Base-by-base conservation (phyloP, 2,329 filamentous ascomycete species). In the Colletotrichum karsti region DNA sequence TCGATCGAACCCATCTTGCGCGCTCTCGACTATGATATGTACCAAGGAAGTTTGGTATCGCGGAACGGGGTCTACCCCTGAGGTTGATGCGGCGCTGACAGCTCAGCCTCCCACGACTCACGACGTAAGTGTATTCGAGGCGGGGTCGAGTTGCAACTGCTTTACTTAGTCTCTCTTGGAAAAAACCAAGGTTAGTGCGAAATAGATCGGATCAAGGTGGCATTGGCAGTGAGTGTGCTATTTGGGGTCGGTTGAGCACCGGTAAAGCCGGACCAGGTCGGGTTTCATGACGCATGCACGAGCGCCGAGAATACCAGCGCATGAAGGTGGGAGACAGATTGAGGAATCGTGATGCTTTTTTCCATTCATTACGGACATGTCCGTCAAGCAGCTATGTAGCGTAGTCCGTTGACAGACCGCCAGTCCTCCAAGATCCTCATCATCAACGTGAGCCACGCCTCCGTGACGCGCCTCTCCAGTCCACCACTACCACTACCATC, bases 71-170 rank as follows among this genome's bases (percentile, higher is more conserved):
- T 51, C 12, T 13, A 4, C 26, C 30, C 26, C 46, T 28, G 46
- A 9, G 28, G 46, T n/a, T 10, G 35, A 28, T 41, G 20, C 41
- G 13, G 39, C n/a, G 26, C 18, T 51, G 57, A 51, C 33, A 60
- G 57, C 57, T 60, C 57, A 60, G 57, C 57, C 44, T 51, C 57
- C 22, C 56, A 37, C 56, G 42, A 59, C 41, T 48, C 56, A 59
- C 56, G 56, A 51, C 57, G 15, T 10, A 20, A 22, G 12, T 12
- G 56, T 8, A 13, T 35, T 35, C 3, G 6, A 22, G n/a, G 37
- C 39, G 54, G 54, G n/a, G 37, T 22, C 33, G 37, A 13, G 33
- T n/a, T 54, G 35, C n/a, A 42, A n/a, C 28, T n/a, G 18, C 13
- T 30, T 28, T 18, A 48, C 13, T 42, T 24, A 20, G n/a, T n/a